Conservation (phyloP, 106 monocot species). For the Narthecium ossifragum region DNA sequence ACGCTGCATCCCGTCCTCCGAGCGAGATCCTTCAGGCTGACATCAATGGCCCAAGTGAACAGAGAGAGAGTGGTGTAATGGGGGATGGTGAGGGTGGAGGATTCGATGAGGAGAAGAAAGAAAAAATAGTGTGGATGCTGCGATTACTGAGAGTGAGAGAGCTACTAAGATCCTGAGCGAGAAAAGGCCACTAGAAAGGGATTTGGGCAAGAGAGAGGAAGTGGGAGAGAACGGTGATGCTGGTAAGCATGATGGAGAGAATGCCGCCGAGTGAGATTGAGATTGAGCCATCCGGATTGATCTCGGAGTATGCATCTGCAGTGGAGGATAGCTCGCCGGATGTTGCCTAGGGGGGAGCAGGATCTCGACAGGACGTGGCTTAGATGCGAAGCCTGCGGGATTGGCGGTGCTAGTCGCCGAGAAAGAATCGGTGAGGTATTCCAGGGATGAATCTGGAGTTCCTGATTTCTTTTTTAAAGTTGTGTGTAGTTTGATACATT, state of each 20-base stretch:
- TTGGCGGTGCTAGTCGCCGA: neutral
- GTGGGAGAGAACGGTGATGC: neutral
- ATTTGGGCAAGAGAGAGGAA: neutral
- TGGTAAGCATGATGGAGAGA: conserved; percentile 1
- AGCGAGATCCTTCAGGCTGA: neutral
- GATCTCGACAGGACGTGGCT: neutral
- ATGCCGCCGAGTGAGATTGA: neutral
- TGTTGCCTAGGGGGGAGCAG: neutral
- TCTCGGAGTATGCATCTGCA: conserved; percentile 3
- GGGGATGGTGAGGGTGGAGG: neutral
- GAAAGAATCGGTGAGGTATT: too few species aligned
- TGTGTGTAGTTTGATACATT: neutral
- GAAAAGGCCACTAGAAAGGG: too few species aligned
- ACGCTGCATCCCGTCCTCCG: too few species aligned
- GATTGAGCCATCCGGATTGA: neutral
- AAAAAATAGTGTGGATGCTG: neutral
- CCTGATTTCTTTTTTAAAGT: neutral
- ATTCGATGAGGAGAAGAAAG: neutral
- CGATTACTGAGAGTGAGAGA: neutral
- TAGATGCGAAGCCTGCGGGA: neutral
- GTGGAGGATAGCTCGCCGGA: neutral
- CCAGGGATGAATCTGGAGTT: neutral
- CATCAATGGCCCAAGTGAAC: too few species aligned
- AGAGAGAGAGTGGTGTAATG: neutral
- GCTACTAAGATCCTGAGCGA: too few species aligned